Evolutionary conservation across 495 filamentous ascomycete species (phyloP), one percentile per base, ranked within the genome.

Genomic region (Annulohypoxylon bovei): DNA sequence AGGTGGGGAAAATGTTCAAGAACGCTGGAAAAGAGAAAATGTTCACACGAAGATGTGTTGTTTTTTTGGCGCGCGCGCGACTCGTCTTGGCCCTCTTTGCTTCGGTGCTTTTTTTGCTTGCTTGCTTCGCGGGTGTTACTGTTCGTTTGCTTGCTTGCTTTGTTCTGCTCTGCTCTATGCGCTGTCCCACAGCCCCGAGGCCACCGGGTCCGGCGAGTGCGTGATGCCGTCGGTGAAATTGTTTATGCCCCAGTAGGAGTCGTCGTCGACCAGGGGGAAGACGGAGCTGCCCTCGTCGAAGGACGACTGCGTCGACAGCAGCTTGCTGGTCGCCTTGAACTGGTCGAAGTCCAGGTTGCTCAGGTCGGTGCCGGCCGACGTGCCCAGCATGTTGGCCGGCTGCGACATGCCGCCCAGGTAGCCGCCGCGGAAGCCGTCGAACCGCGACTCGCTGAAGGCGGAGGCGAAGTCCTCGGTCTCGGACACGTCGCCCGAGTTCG

Each of bases 401-500:
- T 85, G 73, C 47, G 86, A 76, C 61, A 87, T 79, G 14, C 84
- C 81, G n/a, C 85, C 82, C 14, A 87, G 78, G 70, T 84, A 86
- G 55, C 68, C 78, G 59, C 73, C 81, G 65, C 83, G 73, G 72
- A 84, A 88, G 47, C 82, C 79, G 61, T 87, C 82, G 61, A 85
- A 70, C 11, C 76, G 81, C 67, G 88, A 82, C 54, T 88, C 87
- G 62, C 86, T 85, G 59, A 85, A 82, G 64, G 83, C 85, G n/a
- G 84, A 77, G 47, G 81, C 72, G 71, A 85, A 84, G 52, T 94
- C 91, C 57, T 92, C 91, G 12, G 87, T 87, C 77, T 93, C 91
- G 12, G 91, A 93, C 28, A 91, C 87, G 65, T 93, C 90, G 30
- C 91, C 91, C 1, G 91, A 93, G 7, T 89, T 93, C 3, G 90